Base-by-base conservation (phyloP, 179 eudicot genomes). In the Silene vulgaris region DNA sequence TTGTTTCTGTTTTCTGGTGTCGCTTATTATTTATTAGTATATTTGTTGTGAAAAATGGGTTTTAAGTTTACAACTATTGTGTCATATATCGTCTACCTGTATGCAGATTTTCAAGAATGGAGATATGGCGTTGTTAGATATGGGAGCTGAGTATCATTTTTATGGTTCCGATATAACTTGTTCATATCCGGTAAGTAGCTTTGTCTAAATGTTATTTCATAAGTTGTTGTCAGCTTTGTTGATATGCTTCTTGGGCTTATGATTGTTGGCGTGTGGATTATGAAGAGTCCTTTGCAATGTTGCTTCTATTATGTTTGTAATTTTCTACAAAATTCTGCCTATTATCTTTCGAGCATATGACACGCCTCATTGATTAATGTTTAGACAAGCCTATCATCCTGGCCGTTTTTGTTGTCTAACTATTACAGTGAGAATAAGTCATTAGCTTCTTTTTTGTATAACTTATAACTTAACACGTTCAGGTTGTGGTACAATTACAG, bases 101-200 rank as follows among this genome's bases (percentile, higher is more conserved):
- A n/a, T 77, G 83, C 90, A 95, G 99, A 89, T 81, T 3, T 86
- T 92, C 65, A 74, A 78, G 48, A 93, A 95, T 81, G 97, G 97
- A 64, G 97, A 92, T 86, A 89, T 92, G 90, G 95, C 97, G 72
- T 84, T 95, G 80, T 83, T 95, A 26, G 99, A 94, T 82, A 95
- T 95, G 99, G 98, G 99, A 82, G 99, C 97, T 79, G 99, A 95
- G 82, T 95, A 87, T 81, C 90, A 92, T 86, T 95, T 92, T 85
- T 95, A 95, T 86, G 99, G 97, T 76, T 90, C 97, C 74, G 99
- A 95, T 80, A 95, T 95, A 77, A 92, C 99, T 70, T 95, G 99
- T 83, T 95, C 99, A 48, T 95, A 88, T 84, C 99, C 99, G 30
- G 97, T 81, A 75, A 63, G 77, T 78, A 65, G 54, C 79, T 28